Evolutionary conservation across 2,329 filamentous ascomycete genomes (phyloP).

Genomic region (Cyphellophora europaea): DNA sequence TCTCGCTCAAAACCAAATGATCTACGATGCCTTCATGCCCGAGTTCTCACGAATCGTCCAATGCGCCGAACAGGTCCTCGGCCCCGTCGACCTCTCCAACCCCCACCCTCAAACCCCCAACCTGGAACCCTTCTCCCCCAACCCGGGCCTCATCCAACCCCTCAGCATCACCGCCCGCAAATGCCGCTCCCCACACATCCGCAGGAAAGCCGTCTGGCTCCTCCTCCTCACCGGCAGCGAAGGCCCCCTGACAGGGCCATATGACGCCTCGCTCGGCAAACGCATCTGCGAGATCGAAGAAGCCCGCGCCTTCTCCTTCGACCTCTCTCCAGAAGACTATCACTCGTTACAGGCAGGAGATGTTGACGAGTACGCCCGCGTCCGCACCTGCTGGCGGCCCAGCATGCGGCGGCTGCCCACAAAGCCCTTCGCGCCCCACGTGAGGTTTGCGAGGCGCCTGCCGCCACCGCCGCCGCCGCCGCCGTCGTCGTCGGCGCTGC

Average conservation of each 20-base stretch:
- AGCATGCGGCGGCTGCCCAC: too few species aligned
- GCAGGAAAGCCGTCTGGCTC: background rate
- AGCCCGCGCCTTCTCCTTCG: too few species aligned
- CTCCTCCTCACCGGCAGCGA: background rate
- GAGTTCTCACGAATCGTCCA: background rate
- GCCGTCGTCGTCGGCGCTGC: too few species aligned
- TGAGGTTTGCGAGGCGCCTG: too few species aligned
- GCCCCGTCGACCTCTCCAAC: background rate
- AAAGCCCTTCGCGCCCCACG: too few species aligned
- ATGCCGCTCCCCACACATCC: background rate
- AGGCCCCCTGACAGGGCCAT: background rate
- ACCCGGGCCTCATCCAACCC: slow-evolving; percentile 1
- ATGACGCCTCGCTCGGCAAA: background rate
- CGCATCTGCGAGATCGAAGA: background rate
- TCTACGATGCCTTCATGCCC: background rate
- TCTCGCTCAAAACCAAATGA: background rate
- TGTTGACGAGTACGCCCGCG: too few species aligned
- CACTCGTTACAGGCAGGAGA: too few species aligned
- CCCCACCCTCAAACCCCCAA: background rate
- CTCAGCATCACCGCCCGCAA: slow-evolving; percentile 1
- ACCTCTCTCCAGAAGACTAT: too few species aligned
- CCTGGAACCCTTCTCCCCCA: background rate
- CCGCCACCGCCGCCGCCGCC: too few species aligned
- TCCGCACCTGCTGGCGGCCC: too few species aligned
- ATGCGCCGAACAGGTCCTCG: background rate